Conservation (phyloP, 164 flowering plant genomes). For the Magnolia sinica region DNA sequence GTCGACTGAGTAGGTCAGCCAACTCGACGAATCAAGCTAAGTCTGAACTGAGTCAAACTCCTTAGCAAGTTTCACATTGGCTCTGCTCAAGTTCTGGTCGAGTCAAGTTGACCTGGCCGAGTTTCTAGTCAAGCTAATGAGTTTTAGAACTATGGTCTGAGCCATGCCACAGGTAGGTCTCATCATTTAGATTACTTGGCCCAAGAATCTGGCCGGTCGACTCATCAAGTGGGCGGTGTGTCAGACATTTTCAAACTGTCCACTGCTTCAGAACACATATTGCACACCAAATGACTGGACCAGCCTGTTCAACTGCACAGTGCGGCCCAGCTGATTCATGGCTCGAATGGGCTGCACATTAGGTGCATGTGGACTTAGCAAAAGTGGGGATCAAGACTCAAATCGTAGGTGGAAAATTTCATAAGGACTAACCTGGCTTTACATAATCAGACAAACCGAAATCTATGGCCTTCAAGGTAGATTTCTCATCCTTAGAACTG, state of each 20-base stretch:
- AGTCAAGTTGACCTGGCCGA: too few relatives aligned
- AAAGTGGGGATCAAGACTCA: background rate
- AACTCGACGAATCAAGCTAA: too few relatives aligned
- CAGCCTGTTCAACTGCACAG: background rate
- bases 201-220: background rate
- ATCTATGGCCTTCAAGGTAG: conserved; percentile 85
- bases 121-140: too few relatives aligned
- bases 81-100: too few relatives aligned
- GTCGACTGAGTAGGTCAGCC: too few relatives aligned
- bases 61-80: too few relatives aligned
- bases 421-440: conserved; percentile 69
- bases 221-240: background rate
- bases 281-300: background rate
- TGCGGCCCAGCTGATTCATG: background rate
- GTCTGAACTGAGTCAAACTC: too few relatives aligned
- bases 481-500: conserved; percentile 61
- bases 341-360: background rate
- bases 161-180: background rate
- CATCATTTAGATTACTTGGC: background rate
- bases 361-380: background rate
- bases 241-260: background rate
- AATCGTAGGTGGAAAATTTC: background rate
- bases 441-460: conserved; percentile 97
- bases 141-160: too few relatives aligned
- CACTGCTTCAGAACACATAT: background rate